Evolutionary conservation across 2,329 filamentous ascomycete genomes (phyloP).

Genomic region (Aspergillus sp.): DNA sequence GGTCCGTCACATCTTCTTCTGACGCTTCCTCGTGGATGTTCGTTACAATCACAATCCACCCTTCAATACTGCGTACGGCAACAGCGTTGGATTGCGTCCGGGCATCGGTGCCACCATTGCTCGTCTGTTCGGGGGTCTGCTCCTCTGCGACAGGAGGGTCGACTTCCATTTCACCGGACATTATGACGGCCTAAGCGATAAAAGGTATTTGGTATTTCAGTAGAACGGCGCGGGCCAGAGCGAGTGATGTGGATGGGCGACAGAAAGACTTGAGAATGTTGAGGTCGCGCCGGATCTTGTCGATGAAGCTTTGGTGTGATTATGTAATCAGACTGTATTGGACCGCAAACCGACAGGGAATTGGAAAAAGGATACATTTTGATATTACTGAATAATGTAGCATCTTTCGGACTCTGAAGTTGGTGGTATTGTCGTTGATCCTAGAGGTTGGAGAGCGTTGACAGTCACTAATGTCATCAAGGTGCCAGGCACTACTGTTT

Average conservation of each 20-base stretch:
- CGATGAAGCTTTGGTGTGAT: conserved; percentile 12
- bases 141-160: conserved; percentile 40
- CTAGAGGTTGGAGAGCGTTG: no score
- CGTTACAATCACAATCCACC: conserved; percentile 69
- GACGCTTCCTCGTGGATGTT: conserved; percentile 68
- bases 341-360: background rate
- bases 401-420: no score
- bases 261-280: background rate
- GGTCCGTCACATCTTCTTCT: conserved; percentile 66
- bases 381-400: no score
- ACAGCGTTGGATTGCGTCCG: conserved; percentile 47
- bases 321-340: conserved; percentile 15
- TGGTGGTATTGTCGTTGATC: no score
- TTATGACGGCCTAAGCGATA: conserved; percentile 16
- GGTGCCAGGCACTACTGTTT: no score
- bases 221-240: background rate
- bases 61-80: conserved; percentile 67
- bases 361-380: no score
- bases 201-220: background rate
- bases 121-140: conserved; percentile 28
- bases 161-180: conserved; percentile 49
- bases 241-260: background rate
- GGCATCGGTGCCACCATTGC: conserved; percentile 37
- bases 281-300: conserved; percentile 1
- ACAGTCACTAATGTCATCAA: no score